Conservation (phyloP, 108 stramenopile species). For the Skeletonema menzelii region DNA sequence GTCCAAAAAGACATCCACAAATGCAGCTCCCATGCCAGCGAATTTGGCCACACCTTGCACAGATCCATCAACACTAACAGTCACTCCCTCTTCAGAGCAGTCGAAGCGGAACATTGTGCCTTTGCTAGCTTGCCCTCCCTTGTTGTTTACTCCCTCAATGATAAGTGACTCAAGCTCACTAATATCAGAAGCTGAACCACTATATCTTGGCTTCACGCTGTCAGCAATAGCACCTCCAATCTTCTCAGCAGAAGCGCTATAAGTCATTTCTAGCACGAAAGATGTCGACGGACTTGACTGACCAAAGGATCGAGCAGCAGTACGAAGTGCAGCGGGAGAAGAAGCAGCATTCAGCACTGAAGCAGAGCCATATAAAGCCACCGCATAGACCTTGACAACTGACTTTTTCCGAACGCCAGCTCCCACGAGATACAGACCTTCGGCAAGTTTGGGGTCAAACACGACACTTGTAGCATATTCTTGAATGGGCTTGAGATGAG, state of each 20-base stretch:
- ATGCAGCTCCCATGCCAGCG: slow-evolving; percentile 30
- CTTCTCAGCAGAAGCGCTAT: slow-evolving; percentile 84
- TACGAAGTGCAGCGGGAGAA: slow-evolving; percentile 48
- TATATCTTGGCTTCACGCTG: slow-evolving; percentile 59
- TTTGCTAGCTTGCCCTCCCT: slow-evolving; percentile 62
- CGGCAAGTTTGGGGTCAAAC: slow-evolving; percentile 10
- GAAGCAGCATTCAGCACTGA: slow-evolving; percentile 47
- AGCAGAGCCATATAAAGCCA: slow-evolving; percentile 70
- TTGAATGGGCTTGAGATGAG: slow-evolving; percentile 2
- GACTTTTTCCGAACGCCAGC: slow-evolving; percentile 81
- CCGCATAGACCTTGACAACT: slow-evolving; percentile 81
- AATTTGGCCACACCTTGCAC: slow-evolving; percentile 59
- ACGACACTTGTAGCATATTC: slow-evolving; percentile 8
- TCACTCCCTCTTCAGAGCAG: slow-evolving; percentile 56
- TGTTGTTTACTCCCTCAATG: slow-evolving; percentile 45
- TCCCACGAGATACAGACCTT: slow-evolving; percentile 21
- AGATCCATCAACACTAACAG: slow-evolving; percentile 70
- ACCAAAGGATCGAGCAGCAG: slow-evolving; percentile 42
- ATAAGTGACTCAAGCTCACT: slow-evolving; percentile 56
- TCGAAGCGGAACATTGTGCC: slow-evolving; percentile 69
- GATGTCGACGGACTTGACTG: slow-evolving; percentile 35
- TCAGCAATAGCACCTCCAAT: slow-evolving; percentile 85
- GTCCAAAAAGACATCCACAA: slow-evolving; percentile 84
- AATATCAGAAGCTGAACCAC: slow-evolving; percentile 31
- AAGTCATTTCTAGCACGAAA: slow-evolving; percentile 75